Percentiles rank a stretch among this genome's conserved stretches.
Evolutionary conservation across 2,329 filamentous ascomycete genomes (phyloP).

Genomic region (Xylaria polymorpha): DNA sequence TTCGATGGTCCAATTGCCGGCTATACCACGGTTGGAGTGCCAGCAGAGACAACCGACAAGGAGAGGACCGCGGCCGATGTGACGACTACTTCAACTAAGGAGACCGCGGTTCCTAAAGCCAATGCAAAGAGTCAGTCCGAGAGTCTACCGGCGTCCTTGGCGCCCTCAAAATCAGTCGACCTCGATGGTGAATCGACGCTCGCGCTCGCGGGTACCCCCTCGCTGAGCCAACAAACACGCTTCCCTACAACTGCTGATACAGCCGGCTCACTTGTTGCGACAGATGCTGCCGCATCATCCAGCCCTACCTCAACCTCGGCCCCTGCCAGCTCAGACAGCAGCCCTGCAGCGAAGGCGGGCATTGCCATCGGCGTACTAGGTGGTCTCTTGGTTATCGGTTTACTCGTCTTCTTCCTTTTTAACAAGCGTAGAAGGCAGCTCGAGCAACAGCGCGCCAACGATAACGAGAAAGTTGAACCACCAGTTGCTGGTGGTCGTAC

Average conservation of each 20-base stretch:
- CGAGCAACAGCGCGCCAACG: slow-evolving; percentile 60
- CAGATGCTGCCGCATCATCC: slow-evolving; percentile 41
- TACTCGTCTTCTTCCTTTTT: slow-evolving; percentile 78
- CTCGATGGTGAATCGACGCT: slow-evolving; percentile 29
- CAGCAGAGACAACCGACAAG: slow-evolving; percentile 42
- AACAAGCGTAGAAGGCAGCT: slow-evolving; percentile 76
- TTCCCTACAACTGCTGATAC: slow-evolving; percentile 43
- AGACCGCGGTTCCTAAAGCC: slow-evolving; percentile 25
- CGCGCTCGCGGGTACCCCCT: slow-evolving; percentile 25
- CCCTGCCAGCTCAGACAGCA: slow-evolving; percentile 41
- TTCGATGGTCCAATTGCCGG: slow-evolving; percentile 58
- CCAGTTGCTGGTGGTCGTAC: slow-evolving; percentile 54
- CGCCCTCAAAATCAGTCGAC: slow-evolving; percentile 32
- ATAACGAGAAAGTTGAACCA: slow-evolving; percentile 73
- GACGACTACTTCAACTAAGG: slow-evolving; percentile 26
- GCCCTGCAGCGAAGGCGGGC: slow-evolving; percentile 74
- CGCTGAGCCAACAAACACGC: slow-evolving; percentile 14
- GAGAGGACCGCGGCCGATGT: slow-evolving; percentile 21
- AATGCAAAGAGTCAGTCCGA: not conserved
- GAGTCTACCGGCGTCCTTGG: slow-evolving; percentile 34
- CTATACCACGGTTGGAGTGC: slow-evolving; percentile 53
- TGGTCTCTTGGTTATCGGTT: slow-evolving; percentile 72
- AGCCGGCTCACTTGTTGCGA: slow-evolving; percentile 25
- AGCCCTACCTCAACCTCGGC: slow-evolving; percentile 42
- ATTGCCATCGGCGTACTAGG: slow-evolving; percentile 85